Percentiles rank a stretch among this genome's conserved stretches.
phyloP scores from a whole-genome alignment of 2,329 filamentous ascomycete genomes.

The Amauroascus verrucosus region DNA sequence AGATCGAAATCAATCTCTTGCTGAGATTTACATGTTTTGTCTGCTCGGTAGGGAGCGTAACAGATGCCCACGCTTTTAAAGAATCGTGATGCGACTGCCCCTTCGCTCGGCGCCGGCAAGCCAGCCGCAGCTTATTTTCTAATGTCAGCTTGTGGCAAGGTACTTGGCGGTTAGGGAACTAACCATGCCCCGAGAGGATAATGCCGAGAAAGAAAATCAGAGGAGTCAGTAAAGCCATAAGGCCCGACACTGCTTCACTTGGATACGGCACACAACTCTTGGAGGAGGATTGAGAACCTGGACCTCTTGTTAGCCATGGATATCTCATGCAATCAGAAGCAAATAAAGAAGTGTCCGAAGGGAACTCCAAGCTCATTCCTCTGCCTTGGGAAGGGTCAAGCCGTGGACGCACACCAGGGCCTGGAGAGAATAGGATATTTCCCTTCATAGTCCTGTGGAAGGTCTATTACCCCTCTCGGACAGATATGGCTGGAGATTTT shows the following conservation, averaged over 20 bases:
- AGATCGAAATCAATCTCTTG: slow-evolving; percentile 57
- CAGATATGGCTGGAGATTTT: too few species aligned
- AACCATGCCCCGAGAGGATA: not conserved
- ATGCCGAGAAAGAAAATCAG: not conserved
- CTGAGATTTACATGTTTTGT: slow-evolving; percentile 56
- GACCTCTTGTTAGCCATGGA: not conserved
- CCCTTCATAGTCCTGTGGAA: too few species aligned
- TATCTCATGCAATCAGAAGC: not conserved
- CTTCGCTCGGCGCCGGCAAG: not conserved
- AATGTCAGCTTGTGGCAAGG: not conserved
- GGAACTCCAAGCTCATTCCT: too few species aligned
- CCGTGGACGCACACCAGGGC: not conserved
- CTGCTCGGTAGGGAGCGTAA: slow-evolving; percentile 49
- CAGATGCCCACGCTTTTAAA: slow-evolving; percentile 39
- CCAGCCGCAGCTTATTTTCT: not conserved
- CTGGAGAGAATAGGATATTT: not conserved
- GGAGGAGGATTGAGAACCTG: not conserved
- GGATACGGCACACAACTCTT: not conserved
- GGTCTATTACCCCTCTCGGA: too few species aligned
- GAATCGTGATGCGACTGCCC: not conserved
- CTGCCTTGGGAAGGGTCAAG: too few species aligned
- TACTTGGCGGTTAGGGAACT: not conserved
- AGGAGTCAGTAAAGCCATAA: not conserved
- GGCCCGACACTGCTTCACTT: not conserved
- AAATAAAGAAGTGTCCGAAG: not conserved